Evolutionary conservation across 768 basidiomycete species (phyloP), one percentile per base, ranked within the genome.

Genomic region (Pulveroboletus sp.): DNA sequence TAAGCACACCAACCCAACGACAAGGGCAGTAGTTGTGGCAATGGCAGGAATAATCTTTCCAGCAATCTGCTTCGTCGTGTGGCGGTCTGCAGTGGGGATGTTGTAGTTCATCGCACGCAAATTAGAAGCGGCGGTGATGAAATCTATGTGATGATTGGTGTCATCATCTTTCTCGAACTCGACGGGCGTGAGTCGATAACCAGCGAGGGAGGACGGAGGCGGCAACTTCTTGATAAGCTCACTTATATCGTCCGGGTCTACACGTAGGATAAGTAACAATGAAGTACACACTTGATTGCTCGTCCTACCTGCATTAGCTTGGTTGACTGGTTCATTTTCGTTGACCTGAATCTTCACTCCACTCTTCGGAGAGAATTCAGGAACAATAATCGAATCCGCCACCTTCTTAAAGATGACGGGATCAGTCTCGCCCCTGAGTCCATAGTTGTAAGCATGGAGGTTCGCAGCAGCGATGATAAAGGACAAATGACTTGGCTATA

Each of bases 131-230:
- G 97, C 90, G 31, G 94, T 97, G 70, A 99, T 95, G 72, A 98
- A 97, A 71, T 95, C 97, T 64, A 99, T 97, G 70, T 99, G 97
- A 71, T 90, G 83, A 71, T 99, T 99, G 43, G 87, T 81, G 64
- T 99, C 97, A 60, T 98, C 95, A 62, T 99, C 97, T 73, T 99
- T 99, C 76, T 99, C 97, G 57, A 99, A 99, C 61, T 97, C 94
- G 42, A 94, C 95, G 3, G 95, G 91, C 43, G 76, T 88, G 40
- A 99, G 79, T 46, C 97, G 87, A 73, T 94, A 99, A n/a, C 97
- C 97, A 42, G 87, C 94, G 35, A 99, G 74, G 16, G 90, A 90
- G 3, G 94, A 90, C 0, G 97, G 95, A 16, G 87, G 69, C 20
- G 97, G 97, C 19, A 99, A 74, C 53, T 85, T 78, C 55, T 82